Evolutionary conservation across 2,329 filamentous ascomycete genomes (phyloP).

Genomic region (Zopfia rhizophila): DNA sequence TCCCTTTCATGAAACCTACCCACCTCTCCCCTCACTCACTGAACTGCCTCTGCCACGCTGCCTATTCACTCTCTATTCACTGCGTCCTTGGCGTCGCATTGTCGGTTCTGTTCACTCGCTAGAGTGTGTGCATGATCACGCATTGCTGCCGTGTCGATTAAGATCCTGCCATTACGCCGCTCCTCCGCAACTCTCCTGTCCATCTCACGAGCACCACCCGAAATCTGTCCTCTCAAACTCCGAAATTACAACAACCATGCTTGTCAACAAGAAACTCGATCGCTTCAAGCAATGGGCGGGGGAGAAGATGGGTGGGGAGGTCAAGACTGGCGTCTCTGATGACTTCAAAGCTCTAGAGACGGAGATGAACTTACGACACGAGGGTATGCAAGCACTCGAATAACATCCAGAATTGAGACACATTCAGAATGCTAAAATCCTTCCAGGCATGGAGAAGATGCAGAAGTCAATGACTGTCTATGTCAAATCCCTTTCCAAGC

Average conservation of each 20-base stretch:
- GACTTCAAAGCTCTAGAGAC: slow-evolving; percentile 90
- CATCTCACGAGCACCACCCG: slow-evolving; percentile 8
- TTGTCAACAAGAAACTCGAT: slow-evolving; percentile 88
- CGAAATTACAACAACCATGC: slow-evolving; percentile 56
- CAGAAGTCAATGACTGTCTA: slow-evolving; percentile 88
- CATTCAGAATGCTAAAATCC: slow-evolving; percentile 21
- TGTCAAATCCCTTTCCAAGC: slow-evolving; percentile 86
- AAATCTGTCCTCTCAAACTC: not conserved
- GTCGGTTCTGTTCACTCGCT: too few relatives aligned
- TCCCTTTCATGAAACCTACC: too few relatives aligned
- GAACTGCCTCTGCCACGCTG: too few relatives aligned
- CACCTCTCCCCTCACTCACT: too few relatives aligned
- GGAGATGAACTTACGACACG: slow-evolving; percentile 89
- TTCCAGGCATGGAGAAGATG: slow-evolving; percentile 84
- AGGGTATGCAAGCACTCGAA: slow-evolving; percentile 67
- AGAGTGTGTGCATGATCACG: slow-evolving; percentile 18
- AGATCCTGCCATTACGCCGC: slow-evolving; percentile 11
- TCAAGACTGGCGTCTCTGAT: slow-evolving; percentile 86
- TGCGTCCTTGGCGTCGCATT: too few relatives aligned
- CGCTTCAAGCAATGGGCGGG: slow-evolving; percentile 98
- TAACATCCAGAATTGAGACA: slow-evolving; percentile 14
- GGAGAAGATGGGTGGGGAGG: slow-evolving; percentile 93
- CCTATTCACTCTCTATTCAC: too few relatives aligned
- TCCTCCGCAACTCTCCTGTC: slow-evolving; percentile 18
- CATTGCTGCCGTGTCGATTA: slow-evolving; percentile 19